Conservation (phyloP, 495 filamentous ascomycete genomes). For the Aspergillus haitiensis region DNA sequence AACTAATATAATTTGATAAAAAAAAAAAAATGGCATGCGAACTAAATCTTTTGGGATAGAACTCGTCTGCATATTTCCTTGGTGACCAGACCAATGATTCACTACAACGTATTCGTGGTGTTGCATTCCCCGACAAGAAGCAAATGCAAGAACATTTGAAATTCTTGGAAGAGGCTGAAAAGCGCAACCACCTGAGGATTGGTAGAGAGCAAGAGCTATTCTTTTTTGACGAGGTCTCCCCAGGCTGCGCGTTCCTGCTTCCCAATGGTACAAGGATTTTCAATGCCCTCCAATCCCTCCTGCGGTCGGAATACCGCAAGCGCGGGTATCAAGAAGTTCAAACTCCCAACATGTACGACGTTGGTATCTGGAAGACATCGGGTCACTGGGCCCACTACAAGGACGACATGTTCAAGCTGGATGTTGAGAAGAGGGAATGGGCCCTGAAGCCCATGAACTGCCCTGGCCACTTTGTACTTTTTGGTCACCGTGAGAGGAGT, state of each 20-base stretch:
- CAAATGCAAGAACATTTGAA: slow-evolving; percentile 84
- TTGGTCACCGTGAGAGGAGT: slow-evolving; percentile 72
- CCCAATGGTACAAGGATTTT: slow-evolving; percentile 90
- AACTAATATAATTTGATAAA: not conserved
- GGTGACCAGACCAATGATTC: slow-evolving; percentile 92
- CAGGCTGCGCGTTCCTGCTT: slow-evolving; percentile 91
- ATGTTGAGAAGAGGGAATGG: slow-evolving; percentile 81
- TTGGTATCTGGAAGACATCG: slow-evolving; percentile 85
- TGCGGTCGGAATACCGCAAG: slow-evolving; percentile 86
- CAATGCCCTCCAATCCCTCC: slow-evolving; percentile 77
- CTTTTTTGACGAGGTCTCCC: slow-evolving; percentile 90
- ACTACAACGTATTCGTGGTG: slow-evolving; percentile 90
- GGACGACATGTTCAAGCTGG: slow-evolving; percentile 94
- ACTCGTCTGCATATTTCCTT: slow-evolving; percentile 95
- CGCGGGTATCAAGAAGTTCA: slow-evolving; percentile 94
- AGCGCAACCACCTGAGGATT: slow-evolving; percentile 88
- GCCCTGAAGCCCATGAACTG: slow-evolving; percentile 98
- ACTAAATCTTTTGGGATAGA: slow-evolving; percentile 51
- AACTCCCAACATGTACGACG: slow-evolving; percentile 94
- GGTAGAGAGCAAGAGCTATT: slow-evolving; percentile 95
- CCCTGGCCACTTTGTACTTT: slow-evolving; percentile 80
- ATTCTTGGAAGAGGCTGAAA: slow-evolving; percentile 92
- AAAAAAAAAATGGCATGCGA: slow-evolving; percentile 1
- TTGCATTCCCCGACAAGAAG: slow-evolving; percentile 98
- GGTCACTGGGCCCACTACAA: slow-evolving; percentile 96